A percentile compares a stretch with the other conserved stretches of the same genome.
Conservation (phyloP, 306 rosid species). For the Cicer judaicum region DNA sequence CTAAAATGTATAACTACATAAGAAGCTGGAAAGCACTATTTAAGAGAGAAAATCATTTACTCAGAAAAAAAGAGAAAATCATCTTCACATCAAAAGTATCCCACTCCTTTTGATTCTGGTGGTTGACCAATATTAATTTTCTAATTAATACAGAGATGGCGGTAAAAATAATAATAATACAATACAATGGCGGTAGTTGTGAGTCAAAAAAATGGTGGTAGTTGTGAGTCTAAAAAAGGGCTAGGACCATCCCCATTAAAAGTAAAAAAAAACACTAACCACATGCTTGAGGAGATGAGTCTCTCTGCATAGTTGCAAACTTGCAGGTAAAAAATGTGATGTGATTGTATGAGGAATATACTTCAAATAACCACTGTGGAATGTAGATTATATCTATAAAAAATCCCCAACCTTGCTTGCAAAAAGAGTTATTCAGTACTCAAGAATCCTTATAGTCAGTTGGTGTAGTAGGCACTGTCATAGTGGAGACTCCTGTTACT, state of each 20-base stretch:
- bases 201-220: too few species aligned
- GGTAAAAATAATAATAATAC: neutral
- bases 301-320: conserved; percentile 30
- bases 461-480: conserved; percentile 19
- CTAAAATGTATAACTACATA: too few species aligned
- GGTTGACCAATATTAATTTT: conserved; percentile 5
- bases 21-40: too few species aligned
- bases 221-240: neutral
- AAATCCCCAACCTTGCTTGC: conserved; percentile 38
- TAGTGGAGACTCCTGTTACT: conserved; percentile 33
- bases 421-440: conserved; percentile 30
- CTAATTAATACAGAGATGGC: conserved; percentile 10
- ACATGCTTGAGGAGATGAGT: conserved; percentile 29
- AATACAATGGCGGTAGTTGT: conserved; percentile 22
- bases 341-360: conserved; percentile 23
- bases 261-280: conserved; percentile 10
- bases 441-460: conserved; percentile 36
- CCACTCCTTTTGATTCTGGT: neutral
- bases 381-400: conserved; percentile 33
- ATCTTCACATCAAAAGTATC: neutral
- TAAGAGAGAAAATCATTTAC: too few species aligned
- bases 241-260: conserved; percentile 26
- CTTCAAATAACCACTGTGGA: conserved; percentile 28
- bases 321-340: conserved; percentile 37
- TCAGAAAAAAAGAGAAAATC: too few species aligned